These are phyloP conservation scores for Magnaporthiopsis rhizophila DNA, from an alignment of 2,329 filamentous ascomycete species.

Conservation along the genomic window DNA sequence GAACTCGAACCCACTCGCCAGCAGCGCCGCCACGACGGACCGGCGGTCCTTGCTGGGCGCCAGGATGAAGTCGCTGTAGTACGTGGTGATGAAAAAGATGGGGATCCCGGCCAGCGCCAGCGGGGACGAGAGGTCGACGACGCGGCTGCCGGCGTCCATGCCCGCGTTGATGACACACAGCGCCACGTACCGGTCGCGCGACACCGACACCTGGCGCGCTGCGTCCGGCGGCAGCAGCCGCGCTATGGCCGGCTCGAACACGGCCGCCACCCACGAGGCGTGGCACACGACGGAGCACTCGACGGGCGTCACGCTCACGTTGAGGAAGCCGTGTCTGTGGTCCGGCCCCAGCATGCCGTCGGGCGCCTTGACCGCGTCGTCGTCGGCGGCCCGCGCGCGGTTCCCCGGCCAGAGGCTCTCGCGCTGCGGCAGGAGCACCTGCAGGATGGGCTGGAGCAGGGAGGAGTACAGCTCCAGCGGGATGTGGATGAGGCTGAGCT, in stretches of 20 bases:
- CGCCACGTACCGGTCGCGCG: conserved; percentile 74
- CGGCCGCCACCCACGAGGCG: conserved; percentile 59
- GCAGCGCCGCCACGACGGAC: conserved; percentile 68
- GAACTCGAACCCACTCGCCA: conserved; percentile 77
- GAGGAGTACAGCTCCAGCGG: conserved; percentile 68
- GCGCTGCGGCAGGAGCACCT: conserved; percentile 65
- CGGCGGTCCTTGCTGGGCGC: conserved; percentile 68
- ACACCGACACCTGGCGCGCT: conserved; percentile 58
- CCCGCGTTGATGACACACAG: conserved; percentile 87
- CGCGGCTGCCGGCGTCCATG: conserved; percentile 82
- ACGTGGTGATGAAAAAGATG: conserved; percentile 98
- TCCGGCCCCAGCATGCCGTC: conserved; percentile 38
- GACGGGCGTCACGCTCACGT: conserved; percentile 84
- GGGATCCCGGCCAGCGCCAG: conserved; percentile 87
- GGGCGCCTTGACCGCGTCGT: neutral
- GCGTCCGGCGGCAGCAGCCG: conserved; percentile 45
- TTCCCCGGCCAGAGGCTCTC: conserved; percentile 28
- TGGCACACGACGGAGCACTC: conserved; percentile 92
- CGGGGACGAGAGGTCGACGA: conserved; percentile 85
- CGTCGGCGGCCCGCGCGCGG: neutral
- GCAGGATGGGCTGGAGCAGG: conserved; percentile 82
- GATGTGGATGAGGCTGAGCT: conserved; percentile 83
- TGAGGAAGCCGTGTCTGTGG: conserved; percentile 72
- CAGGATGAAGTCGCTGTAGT: conserved; percentile 95
- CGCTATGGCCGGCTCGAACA: conserved; percentile 67